Evolutionary conservation across 441 rosid genomes (phyloP).

Genomic region (Dalechampia spathulata): DNA sequence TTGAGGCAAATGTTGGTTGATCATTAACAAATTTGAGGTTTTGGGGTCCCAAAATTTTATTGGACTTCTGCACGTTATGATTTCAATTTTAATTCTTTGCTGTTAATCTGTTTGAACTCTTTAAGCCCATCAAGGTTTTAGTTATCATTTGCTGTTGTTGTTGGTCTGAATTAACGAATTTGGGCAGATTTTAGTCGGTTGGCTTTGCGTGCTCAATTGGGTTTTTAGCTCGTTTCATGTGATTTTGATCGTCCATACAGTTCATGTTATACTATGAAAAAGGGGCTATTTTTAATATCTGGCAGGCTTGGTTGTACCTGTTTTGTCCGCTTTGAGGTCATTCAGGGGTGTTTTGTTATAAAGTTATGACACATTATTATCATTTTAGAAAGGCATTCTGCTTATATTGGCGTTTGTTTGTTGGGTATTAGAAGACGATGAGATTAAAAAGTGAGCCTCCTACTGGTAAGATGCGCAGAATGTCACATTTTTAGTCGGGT

Average conservation of each 20-base stretch:
- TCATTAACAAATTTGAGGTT: not conserved
- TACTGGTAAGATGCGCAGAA: constrained; percentile 53
- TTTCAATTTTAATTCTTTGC: not conserved
- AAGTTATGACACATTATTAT: constrained; percentile 17
- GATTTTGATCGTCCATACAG: too few relatives aligned
- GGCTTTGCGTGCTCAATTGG: too few relatives aligned
- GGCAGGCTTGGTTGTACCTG: not conserved
- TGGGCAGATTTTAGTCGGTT: not conserved
- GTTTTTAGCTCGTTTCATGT: too few relatives aligned
- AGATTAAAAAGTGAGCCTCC: constrained; percentile 57
- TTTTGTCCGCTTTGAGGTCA: not conserved
- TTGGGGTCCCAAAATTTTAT: constrained; percentile 7
- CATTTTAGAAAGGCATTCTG: constrained; percentile 6
- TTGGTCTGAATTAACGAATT: constrained; percentile 10
- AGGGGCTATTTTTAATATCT: too few relatives aligned
- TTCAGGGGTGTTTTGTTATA: not conserved
- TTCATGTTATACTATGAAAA: too few relatives aligned
- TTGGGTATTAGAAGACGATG: constrained; percentile 43
- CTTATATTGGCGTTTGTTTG: constrained; percentile 6
- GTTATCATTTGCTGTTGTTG: not conserved
- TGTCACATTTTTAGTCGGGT: constrained; percentile 66
- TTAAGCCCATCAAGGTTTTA: constrained; percentile 8
- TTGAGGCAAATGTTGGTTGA: too few relatives aligned
- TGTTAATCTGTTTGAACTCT: constrained; percentile 10
- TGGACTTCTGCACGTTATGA: constrained; percentile 2